Evolutionary conservation across 257 asterid genomes (phyloP), one percentile per base, ranked within the genome.

Genomic region (Petrea volubilis): DNA sequence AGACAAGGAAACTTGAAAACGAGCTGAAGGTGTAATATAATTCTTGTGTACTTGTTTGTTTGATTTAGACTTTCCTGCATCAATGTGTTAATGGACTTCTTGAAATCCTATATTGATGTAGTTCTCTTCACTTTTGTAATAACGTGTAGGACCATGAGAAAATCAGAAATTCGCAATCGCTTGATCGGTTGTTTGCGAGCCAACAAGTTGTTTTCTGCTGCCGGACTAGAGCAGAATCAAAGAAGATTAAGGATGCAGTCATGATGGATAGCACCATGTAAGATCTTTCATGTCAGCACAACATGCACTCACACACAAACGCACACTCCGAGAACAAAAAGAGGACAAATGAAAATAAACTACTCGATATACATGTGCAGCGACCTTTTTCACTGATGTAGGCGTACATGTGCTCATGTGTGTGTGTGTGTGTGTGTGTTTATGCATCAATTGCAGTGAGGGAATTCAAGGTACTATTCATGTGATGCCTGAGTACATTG

Each of bases 1-100:
- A 80, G 80, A 84, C 88, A 0, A 78, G 31, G 58, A 85, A 80
- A 33, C 52, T 73, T 25, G 87, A 79, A 27, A 65, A 67, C 2
- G 78, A 72, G 59, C 68, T 83, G 4, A 80, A 80, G 89, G 94
- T 85, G 46, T 60, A 71, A 41, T 56, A 27, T 17, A 4, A 1
- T 24, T 1, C n/a, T 41, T 6, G 33, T 18, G 5, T 18, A 15
- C 28, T n/a, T 23, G 10, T 36, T 17, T 47, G 12, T 3, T 18
- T 20, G 15, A n/a, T 14, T 17, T 63, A n/a, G 50, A n/a, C 15
- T n/a, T n/a, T n/a, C n/a, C 0, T 47, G 24, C 23, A n/a, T 43
- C 18, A 2, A 38, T 43, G 17, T 43, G 17, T 43, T 25, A 13
- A 13, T 11, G 46, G 34, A 40, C 56, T 6, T 18, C 46, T 14